Evolutionary conservation across 148 eudicot species (phyloP).

Genomic region (Camellia lanceoleosa): DNA sequence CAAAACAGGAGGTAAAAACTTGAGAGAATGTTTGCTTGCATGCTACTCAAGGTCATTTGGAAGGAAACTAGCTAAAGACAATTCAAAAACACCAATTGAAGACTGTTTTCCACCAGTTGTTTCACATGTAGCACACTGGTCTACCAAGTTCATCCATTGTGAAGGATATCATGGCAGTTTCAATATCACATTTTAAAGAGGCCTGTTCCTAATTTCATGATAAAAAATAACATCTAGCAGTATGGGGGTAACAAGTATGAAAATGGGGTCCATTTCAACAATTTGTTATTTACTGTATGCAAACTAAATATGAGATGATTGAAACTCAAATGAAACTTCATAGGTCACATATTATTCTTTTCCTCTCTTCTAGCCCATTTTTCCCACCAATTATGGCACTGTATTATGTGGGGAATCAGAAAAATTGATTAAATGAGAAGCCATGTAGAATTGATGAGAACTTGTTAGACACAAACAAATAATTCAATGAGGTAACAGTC

Average conservation of each 20-base stretch:
- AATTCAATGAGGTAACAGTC: background rate
- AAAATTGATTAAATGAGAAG: background rate
- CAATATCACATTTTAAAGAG: background rate
- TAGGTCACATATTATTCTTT: background rate
- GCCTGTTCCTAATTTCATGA: background rate
- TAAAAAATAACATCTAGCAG: background rate
- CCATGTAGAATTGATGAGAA: background rate
- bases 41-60: background rate
- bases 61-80: background rate
- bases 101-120: background rate
- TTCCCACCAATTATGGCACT: background rate
- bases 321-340: background rate
- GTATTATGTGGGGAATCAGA: too few relatives aligned
- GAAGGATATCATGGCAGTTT: conserved; percentile 8
- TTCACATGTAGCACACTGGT: background rate
- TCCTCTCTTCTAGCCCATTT: background rate
- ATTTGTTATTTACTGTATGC: background rate
- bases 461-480: background rate
- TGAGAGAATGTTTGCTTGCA: background rate
- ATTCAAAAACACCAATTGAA: background rate
- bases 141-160: background rate
- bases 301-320: background rate
- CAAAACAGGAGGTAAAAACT: background rate
- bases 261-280: background rate
- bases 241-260: background rate